A percentile compares a stretch with the other conserved stretches of the same genome.
Evolutionary conservation across 148 eudicot genomes (phyloP).

Genomic region (Arctostaphylos glauca): DNA sequence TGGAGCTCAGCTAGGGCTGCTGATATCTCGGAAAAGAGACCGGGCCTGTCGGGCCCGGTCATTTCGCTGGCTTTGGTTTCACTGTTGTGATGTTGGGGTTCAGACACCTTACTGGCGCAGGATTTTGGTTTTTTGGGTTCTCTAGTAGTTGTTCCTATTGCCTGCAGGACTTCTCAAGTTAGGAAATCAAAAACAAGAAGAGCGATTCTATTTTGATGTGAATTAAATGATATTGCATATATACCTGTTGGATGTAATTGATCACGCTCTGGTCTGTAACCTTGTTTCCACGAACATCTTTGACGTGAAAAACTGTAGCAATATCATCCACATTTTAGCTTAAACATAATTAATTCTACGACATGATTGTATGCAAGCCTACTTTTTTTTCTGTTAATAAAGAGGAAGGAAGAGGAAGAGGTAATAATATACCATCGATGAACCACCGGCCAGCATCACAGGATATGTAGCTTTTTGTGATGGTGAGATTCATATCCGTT

Average conservation of each 20-base stretch:
- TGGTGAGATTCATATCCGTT: constrained; percentile 75
- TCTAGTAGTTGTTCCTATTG: constrained; percentile 38
- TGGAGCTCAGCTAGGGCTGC: constrained; percentile 62
- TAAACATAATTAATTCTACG: too few species aligned
- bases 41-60: constrained; percentile 62
- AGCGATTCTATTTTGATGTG: too few species aligned
- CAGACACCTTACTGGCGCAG: not conserved
- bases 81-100: not conserved
- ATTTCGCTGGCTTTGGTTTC: constrained; percentile 64
- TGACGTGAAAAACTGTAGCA: constrained; percentile 61
- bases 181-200: not conserved
- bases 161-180: constrained; percentile 29
- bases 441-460: constrained; percentile 95
- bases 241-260: constrained; percentile 63
- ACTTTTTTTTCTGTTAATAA: too few species aligned
- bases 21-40: constrained; percentile 72
- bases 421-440: constrained; percentile 64
- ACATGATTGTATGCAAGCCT: too few species aligned
- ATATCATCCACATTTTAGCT: not conserved
- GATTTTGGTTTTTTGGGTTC: constrained; percentile 17
- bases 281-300: constrained; percentile 62
- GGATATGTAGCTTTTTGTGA: constrained; percentile 79
- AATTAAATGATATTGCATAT: not conserved
- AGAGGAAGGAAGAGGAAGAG: too few species aligned
- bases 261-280: constrained; percentile 46